Evolutionary conservation across 2,329 filamentous ascomycete genomes (phyloP), one percentile per base, ranked within the genome.

Genomic region (Metarhizium album): DNA sequence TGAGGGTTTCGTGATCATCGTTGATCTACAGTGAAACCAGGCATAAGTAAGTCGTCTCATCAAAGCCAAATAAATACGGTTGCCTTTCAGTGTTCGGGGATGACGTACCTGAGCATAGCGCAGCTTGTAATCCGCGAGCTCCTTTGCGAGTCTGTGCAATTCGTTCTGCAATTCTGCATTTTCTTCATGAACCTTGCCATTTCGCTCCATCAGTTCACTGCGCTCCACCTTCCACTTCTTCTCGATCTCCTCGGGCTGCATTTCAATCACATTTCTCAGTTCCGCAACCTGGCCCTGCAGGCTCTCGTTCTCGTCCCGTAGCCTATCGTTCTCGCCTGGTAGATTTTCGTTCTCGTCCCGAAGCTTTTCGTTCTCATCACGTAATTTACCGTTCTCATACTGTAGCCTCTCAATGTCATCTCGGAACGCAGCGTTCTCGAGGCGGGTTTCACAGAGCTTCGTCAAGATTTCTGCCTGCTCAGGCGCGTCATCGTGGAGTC

Each of bases 101-200:
- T n/a, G 48, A 74, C 84, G 74, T 76, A 95, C 91, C 83, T 96
- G 89, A 50, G 93, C 93, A 72, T 90, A 90, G 62, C 82, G 81
- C 87, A 98, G 86, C 78, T 98, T 98, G 1, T 90, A 93, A 64
- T 85, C 82, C 55, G 98, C 91, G 57, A 98, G 73, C 66, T 90
- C 83, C 68, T 90, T 87, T 73, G 97, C 93, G 74, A 97, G 87
- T 59, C 96, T 90, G 4, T 81, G 78, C 78, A 95, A 79, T 62
- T 93, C 87, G 64, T 95, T 91, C 68, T 96, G 90, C 58, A 98
- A 72, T 52, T 77, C 80, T 53, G 86, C 78, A 62, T 97, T 98
- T 71, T 95, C 89, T 59, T 95, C 90, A 62, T 97, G 90, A 7
- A 97, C 90, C 61, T 94, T 89, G 55, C 86, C 80, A 64, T 97